These are phyloP conservation scores for Ambispora gerdemannii DNA, from an alignment of 192 early-diverging fungal genomes.

Conservation along the genomic window DNA sequence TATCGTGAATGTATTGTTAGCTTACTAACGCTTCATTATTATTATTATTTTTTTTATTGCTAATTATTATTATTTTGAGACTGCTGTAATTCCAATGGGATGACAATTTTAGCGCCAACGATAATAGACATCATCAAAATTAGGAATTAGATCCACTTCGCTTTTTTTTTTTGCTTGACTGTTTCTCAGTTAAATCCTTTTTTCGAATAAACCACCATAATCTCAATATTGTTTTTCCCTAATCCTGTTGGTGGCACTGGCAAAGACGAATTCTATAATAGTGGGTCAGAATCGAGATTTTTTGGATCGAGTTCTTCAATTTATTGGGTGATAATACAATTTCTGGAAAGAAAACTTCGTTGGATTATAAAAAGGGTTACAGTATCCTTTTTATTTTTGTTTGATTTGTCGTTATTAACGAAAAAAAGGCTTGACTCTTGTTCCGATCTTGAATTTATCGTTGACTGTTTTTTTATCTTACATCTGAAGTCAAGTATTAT, in stretches of 20 bases:
- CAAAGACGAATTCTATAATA: conserved; percentile 22
- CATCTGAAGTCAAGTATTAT: conserved; percentile 74
- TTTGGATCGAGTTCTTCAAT: conserved; percentile 47
- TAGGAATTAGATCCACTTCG: too few relatives aligned
- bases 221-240: too few relatives aligned
- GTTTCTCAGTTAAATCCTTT: too few relatives aligned
- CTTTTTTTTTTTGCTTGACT: too few relatives aligned
- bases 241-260: conserved; percentile 17
- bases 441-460: not conserved
- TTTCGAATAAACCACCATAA: too few relatives aligned
- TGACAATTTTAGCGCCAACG: conserved; percentile 39
- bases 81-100: conserved; percentile 19
- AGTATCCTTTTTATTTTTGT: conserved; percentile 28
- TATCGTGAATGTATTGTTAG: not conserved
- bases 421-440: not conserved
- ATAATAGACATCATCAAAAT: too few relatives aligned
- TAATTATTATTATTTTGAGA: conserved; percentile 83
- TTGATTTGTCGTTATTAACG: not conserved
- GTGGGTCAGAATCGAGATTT: conserved; percentile 25
- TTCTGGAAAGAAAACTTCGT: conserved; percentile 16
- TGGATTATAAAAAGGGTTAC: conserved; percentile 4
- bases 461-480: too few relatives aligned
- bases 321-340: conserved; percentile 58
- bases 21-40: not conserved
- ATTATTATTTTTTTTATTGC: conserved; percentile 62